phyloP scores from a whole-genome alignment of 495 filamentous ascomycete species.

The Parathielavia appendiculata region DNA sequence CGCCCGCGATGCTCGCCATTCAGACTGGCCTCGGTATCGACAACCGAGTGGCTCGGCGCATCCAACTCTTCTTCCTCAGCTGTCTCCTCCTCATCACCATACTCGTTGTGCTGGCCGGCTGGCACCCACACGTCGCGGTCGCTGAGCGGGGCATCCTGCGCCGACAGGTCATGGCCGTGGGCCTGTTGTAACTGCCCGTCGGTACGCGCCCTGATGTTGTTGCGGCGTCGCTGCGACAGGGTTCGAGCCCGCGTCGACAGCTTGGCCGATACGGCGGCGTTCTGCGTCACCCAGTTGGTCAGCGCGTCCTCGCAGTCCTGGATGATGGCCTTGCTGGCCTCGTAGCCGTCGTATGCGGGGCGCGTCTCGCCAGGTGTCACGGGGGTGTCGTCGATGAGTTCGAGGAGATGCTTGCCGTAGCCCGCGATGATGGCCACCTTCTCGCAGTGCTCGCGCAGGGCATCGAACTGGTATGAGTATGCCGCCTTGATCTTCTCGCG shows the following conservation, averaged over 20 bases:
- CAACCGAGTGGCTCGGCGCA: constrained; percentile 38
- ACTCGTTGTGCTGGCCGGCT: constrained; percentile 66
- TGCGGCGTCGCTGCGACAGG: constrained; percentile 75
- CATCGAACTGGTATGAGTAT: constrained; percentile 97
- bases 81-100: constrained; percentile 45
- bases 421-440: constrained; percentile 97
- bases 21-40: constrained; percentile 41
- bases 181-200: constrained; percentile 39
- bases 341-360: constrained; percentile 94
- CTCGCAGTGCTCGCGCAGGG: constrained; percentile 94
- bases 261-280: constrained; percentile 78
- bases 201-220: constrained; percentile 57
- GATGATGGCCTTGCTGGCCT: constrained; percentile 97
- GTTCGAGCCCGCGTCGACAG: constrained; percentile 80
- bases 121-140: constrained; percentile 89
- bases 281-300: constrained; percentile 91
- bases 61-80: constrained; percentile 52
- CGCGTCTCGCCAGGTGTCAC: constrained; percentile 97
- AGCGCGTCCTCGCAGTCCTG: constrained; percentile 97
- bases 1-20: constrained; percentile 47
- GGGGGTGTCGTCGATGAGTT: constrained; percentile 91
- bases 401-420: constrained; percentile 92
- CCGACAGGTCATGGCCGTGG: constrained; percentile 57
- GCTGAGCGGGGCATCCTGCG: constrained; percentile 77
- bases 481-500: constrained; percentile 98